These are phyloP conservation scores for Cercospora janseana DNA, from an alignment of 2,329 filamentous ascomycete species.

Conservation along the genomic window DNA sequence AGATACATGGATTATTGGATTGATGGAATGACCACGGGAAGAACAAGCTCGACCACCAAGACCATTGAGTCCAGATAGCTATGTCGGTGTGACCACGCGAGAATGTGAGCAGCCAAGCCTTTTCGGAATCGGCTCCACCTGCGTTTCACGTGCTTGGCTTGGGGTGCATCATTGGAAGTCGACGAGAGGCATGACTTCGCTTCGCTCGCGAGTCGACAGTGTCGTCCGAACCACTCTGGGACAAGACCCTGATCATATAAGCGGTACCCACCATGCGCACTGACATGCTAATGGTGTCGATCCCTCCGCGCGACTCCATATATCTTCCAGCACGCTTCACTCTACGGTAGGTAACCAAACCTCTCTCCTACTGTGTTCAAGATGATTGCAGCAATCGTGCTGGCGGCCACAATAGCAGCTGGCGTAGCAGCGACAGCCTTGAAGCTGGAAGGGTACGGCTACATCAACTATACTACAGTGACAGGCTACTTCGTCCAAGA, in stretches of 20 bases:
- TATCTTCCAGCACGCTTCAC: too few relatives aligned
- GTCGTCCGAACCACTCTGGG: too few relatives aligned
- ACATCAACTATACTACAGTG: conserved; percentile 61
- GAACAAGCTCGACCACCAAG: not conserved
- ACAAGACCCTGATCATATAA: too few relatives aligned
- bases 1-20: conserved; percentile 7
- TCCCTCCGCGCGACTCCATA: not conserved
- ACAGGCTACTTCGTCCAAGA: conserved; percentile 65
- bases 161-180: conserved; percentile 16
- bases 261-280: too few relatives aligned
- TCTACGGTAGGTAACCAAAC: not conserved
- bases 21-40: not conserved
- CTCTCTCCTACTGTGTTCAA: not conserved
- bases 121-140: conserved; percentile 15
- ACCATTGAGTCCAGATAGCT: not conserved
- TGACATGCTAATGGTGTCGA: not conserved
- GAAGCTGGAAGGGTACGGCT: conserved; percentile 26
- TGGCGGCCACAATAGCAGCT: conserved; percentile 12
- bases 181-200: too few relatives aligned
- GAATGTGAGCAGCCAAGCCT: conserved; percentile 3
- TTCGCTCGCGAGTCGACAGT: too few relatives aligned
- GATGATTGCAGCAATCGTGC: conserved; percentile 12
- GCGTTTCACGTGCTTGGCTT: conserved; percentile 14
- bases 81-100: not conserved
- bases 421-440: conserved; percentile 17